A percentile compares a stretch with the other conserved stretches of the same genome.
Conservation (phyloP, 2,329 filamentous ascomycete genomes). For the Venturia pyrina region DNA sequence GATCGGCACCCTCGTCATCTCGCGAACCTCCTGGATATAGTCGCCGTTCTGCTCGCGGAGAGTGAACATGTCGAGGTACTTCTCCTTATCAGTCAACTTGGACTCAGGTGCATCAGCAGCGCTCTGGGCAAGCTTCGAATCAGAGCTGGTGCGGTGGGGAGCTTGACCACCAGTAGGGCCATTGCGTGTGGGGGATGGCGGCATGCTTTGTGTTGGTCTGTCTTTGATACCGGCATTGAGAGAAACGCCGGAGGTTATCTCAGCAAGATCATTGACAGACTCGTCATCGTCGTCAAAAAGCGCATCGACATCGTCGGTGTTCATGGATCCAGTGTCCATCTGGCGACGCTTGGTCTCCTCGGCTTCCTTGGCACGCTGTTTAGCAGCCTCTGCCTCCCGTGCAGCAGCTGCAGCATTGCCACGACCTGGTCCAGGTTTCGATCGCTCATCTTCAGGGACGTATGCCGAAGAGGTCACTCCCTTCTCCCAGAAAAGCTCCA, state of each 20-base stretch:
- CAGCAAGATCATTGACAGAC: conserved; percentile 68
- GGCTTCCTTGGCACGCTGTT: conserved; percentile 71
- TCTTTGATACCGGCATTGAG: conserved; percentile 55
- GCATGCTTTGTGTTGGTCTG: conserved; percentile 89
- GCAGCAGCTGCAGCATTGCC: conserved; percentile 63
- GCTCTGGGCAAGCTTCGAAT: conserved; percentile 73
- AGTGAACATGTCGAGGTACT: conserved; percentile 83
- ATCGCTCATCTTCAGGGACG: conserved; percentile 91
- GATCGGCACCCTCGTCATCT: conserved; percentile 96
- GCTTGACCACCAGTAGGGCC: conserved; percentile 53
- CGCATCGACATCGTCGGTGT: conserved; percentile 87
- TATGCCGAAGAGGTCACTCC: conserved; percentile 93
- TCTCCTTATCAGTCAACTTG: conserved; percentile 86
- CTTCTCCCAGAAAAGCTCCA: conserved; percentile 99
- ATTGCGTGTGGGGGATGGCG: conserved; percentile 76
- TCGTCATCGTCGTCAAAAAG: conserved; percentile 84
- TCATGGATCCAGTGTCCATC: conserved; percentile 89
- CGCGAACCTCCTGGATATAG: conserved; percentile 95
- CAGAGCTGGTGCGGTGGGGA: conserved; percentile 82
- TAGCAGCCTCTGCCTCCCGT: conserved; percentile 71
- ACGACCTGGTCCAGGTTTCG: conserved; percentile 68
- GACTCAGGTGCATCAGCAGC: conserved; percentile 61
- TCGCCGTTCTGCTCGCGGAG: conserved; percentile 87
- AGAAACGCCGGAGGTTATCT: conserved; percentile 84
- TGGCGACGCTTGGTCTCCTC: conserved; percentile 88